These are phyloP conservation scores for Exsudoporus floridanus DNA, from an alignment of 1,284 basidiomycete genomes.

Conservation along the genomic window DNA sequence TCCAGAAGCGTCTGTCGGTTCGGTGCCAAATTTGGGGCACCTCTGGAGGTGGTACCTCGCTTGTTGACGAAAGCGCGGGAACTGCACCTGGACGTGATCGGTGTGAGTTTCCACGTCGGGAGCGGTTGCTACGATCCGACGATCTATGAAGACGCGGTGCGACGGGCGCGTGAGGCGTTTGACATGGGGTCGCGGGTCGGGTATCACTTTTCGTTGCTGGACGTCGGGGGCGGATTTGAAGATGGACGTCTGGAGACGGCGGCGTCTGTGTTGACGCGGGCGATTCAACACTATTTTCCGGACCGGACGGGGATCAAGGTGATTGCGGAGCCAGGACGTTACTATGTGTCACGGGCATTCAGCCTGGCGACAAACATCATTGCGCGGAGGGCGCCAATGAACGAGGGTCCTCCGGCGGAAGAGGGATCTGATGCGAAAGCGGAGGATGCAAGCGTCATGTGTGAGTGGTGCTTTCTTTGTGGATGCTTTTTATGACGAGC, in stretches of 20 bases:
- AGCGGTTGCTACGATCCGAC: slow-evolving; percentile 93
- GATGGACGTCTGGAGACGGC: slow-evolving; percentile 85
- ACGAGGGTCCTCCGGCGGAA: slow-evolving; percentile 22
- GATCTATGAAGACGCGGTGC: slow-evolving; percentile 89
- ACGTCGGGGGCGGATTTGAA: slow-evolving; percentile 96
- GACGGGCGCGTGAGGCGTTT: slow-evolving; percentile 81
- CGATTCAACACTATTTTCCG: slow-evolving; percentile 87
- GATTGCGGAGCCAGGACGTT: slow-evolving; percentile 96
- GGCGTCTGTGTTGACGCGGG: slow-evolving; percentile 69
- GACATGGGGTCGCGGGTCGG: slow-evolving; percentile 85
- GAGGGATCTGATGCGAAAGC: slow-evolving; percentile 23
- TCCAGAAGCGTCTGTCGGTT: slow-evolving; percentile 92
- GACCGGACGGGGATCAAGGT: slow-evolving; percentile 73
- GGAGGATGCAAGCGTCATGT: slow-evolving; percentile 74
- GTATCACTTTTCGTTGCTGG: slow-evolving; percentile 82
- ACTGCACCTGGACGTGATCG: slow-evolving; percentile 84
- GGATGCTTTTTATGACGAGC: background rate
- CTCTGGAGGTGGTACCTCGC: slow-evolving; percentile 77
- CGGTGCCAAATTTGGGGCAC: slow-evolving; percentile 96
- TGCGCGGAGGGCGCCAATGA: slow-evolving; percentile 71
- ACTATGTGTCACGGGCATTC: slow-evolving; percentile 93
- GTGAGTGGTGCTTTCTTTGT: slow-evolving; percentile 49
- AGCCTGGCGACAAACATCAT: slow-evolving; percentile 93
- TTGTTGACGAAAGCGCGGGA: slow-evolving; percentile 81
- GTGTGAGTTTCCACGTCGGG: slow-evolving; percentile 98